Evolutionary conservation across 2,329 filamentous ascomycete species (phyloP).

Genomic region (Stachybotrys chlorohalonatus): DNA sequence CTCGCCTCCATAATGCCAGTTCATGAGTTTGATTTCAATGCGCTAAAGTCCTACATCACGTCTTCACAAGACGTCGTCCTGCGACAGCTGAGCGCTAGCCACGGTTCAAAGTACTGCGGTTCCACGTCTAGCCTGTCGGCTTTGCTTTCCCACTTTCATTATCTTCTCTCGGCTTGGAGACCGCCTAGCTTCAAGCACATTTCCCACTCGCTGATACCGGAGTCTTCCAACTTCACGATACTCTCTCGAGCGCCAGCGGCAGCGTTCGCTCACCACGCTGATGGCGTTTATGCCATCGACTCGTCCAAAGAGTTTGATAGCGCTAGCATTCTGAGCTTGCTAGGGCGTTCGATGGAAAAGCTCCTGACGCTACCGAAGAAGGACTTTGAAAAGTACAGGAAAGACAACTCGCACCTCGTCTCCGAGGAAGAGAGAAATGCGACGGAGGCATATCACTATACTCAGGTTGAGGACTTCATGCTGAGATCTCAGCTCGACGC

Average conservation of each 20-base stretch:
- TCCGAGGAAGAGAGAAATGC: constrained; percentile 62
- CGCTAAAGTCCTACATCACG: constrained; percentile 79
- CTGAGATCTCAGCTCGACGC: constrained; percentile 95
- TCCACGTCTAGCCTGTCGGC: constrained; percentile 97
- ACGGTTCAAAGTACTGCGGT: constrained; percentile 75
- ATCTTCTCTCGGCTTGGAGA: constrained; percentile 77
- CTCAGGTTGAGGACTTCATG: constrained; percentile 75
- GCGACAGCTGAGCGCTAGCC: constrained; percentile 54
- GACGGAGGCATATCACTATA: constrained; percentile 80
- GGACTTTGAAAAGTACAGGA: constrained; percentile 79
- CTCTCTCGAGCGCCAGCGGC: constrained; percentile 67
- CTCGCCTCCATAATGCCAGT: constrained; percentile 89
- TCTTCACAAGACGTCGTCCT: constrained; percentile 76
- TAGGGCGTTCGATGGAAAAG: constrained; percentile 96
- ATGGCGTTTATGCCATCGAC: constrained; percentile 89
- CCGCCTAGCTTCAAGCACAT: constrained; percentile 56
- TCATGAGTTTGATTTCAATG: constrained; percentile 82
- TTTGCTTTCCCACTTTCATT: constrained; percentile 85
- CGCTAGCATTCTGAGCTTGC: constrained; percentile 78
- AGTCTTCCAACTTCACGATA: constrained; percentile 58
- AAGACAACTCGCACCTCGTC: constrained; percentile 56
- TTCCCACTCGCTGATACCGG: constrained; percentile 56
- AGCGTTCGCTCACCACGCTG: constrained; percentile 71
- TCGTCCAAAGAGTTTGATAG: constrained; percentile 87
- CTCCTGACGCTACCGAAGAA: constrained; percentile 74